phyloP scores from a whole-genome alignment of 495 filamentous ascomycete species.

The Hypomontagnella submonticulosa region DNA sequence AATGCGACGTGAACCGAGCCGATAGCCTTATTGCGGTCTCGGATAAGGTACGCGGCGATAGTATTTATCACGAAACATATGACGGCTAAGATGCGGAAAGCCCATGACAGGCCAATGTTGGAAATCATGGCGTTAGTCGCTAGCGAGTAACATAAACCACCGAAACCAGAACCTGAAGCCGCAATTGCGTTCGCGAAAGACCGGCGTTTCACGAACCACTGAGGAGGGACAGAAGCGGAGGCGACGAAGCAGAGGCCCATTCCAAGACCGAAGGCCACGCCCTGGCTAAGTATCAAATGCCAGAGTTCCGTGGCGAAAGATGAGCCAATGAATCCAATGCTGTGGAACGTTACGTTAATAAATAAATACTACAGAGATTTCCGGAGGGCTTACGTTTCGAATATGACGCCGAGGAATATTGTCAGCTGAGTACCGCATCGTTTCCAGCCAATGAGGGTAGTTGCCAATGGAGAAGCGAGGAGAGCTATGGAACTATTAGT shows the following conservation, averaged over 20 bases:
- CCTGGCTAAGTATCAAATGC: conserved; percentile 82
- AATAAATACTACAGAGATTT: neutral
- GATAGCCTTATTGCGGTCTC: conserved; percentile 74
- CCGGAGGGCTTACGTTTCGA: conserved; percentile 61
- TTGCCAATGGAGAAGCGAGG: conserved; percentile 72
- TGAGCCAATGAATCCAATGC: conserved; percentile 68
- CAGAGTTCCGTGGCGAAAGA: conserved; percentile 76
- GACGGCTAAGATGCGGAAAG: conserved; percentile 76
- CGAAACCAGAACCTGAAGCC: conserved; percentile 78
- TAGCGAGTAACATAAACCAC: conserved; percentile 72
- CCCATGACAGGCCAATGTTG: conserved; percentile 68
- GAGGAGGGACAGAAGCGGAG: conserved; percentile 74
- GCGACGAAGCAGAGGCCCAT: conserved; percentile 82
- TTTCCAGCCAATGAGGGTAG: conserved; percentile 62
- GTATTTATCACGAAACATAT: conserved; percentile 67
- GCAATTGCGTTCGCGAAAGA: conserved; percentile 79
- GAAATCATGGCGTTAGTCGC: conserved; percentile 69
- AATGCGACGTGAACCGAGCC: conserved; percentile 71
- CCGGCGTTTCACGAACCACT: conserved; percentile 80
- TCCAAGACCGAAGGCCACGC: conserved; percentile 78
- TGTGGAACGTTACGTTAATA: conserved; percentile 11
- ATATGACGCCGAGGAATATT: conserved; percentile 68
- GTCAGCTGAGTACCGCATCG: conserved; percentile 65
- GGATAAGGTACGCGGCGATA: conserved; percentile 67
- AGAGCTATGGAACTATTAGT: conserved; percentile 63